These are phyloP conservation scores for Amphicarpaea edgeworthii DNA, from an alignment of 306 rosid species.

Conservation along the genomic window DNA sequence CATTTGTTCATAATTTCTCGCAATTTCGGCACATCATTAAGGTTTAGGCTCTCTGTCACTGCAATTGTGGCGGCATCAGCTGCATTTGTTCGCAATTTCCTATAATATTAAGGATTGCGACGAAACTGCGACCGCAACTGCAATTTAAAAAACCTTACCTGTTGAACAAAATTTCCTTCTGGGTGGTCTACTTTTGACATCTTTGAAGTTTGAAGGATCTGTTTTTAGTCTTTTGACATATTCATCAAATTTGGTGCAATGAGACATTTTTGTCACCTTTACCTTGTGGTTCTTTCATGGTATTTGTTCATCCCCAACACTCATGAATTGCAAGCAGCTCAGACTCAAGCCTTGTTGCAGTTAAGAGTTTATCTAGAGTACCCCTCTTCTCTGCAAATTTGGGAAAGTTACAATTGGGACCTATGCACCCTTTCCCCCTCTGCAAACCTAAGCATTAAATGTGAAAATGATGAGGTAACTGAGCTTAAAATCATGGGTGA, in stretches of 20 bases:
- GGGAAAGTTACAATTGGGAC: constrained; percentile 61
- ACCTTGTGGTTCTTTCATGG: constrained; percentile 53
- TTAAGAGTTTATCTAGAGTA: constrained; percentile 68
- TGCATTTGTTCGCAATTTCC: neutral
- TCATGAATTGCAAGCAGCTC: constrained; percentile 57
- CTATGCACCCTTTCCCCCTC: constrained; percentile 62
- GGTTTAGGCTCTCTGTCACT: neutral
- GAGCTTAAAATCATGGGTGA: constrained; percentile 81
- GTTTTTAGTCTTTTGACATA: constrained; percentile 18
- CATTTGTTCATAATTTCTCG: neutral
- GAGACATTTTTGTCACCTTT: constrained; percentile 46
- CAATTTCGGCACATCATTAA: neutral
- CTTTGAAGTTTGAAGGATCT: constrained; percentile 29
- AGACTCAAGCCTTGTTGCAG: constrained; percentile 67
- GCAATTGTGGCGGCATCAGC: neutral
- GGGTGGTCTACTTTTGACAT: constrained; percentile 42
- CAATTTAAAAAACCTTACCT: neutral
- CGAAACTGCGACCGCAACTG: neutral
- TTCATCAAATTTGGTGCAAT: constrained; percentile 49
- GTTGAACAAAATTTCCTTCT: neutral
- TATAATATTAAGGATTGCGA: neutral
- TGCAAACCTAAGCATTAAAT: constrained; percentile 58
- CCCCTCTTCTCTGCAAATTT: constrained; percentile 62
- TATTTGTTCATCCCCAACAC: constrained; percentile 55
- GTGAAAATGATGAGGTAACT: constrained; percentile 60